Evolutionary conservation across 495 filamentous ascomycete species (phyloP), one percentile per base, ranked within the genome.

Genomic region (Aspergillus steynii): DNA sequence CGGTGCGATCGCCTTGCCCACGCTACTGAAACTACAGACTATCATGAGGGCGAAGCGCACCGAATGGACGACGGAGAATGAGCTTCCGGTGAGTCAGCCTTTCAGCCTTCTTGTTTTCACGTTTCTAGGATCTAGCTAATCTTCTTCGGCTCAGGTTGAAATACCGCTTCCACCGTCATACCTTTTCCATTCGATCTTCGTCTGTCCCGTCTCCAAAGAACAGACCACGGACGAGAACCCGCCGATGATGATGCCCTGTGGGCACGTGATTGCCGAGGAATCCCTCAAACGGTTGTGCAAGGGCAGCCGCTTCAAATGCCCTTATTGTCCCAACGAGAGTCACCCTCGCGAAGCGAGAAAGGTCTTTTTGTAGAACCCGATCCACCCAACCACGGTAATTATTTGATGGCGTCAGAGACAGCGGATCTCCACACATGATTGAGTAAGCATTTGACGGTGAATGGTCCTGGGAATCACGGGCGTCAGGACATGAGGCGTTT

Each of bases 191-290:
- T 88, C 86, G 49, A 97, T 99, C 68, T 98, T 99, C 68, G 95
- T 99, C 32, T 99, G 95, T 68, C 95, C 95, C 4, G 96, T 99
- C 12, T 90, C 87, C 63, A 97, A 97, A 75, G 96, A 96, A 65
- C 95, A 99, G 72, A 91, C 90, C 0, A 98, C 93, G 0, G 95
- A 97, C 66, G 71, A 79, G 20, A 99, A 98, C 71, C 94, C 95
- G 20, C 95, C 95, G 1, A 95, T 97, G 89, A 96, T 97, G 86
- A 89, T 99, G 74, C 93, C 93, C 3, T 99, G 95, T 67, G 95
- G 95, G 6, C 95, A 99, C 72, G 94, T 98, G 31, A 87, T 99
- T 57, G 90, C 91, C 20, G 83, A 88, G 58, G 94, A 97, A 74
- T 90, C 87, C 5, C 75, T 99, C 52, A 83, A 85, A 60, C 83